Percentiles rank a stretch among this genome's conserved stretches.
phyloP scores from a whole-genome alignment of 2,329 filamentous ascomycete species.

The Aspergillus quadrilineatus region DNA sequence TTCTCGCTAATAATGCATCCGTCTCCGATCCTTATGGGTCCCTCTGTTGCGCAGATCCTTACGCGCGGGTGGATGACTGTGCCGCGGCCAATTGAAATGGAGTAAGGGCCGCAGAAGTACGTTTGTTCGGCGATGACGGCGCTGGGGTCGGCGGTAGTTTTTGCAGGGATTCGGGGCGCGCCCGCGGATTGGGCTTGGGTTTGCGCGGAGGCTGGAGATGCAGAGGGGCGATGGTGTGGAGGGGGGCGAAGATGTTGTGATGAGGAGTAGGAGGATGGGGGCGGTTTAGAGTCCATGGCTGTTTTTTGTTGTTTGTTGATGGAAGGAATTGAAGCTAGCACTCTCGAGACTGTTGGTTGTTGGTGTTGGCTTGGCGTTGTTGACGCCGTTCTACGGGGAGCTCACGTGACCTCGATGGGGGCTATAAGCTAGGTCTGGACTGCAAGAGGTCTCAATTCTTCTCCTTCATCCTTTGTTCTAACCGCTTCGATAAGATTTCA shows the following conservation, averaged over 20 bases:
- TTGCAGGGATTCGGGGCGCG: constrained; percentile 31
- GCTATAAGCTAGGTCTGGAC: too few relatives aligned
- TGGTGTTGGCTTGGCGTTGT: too few relatives aligned
- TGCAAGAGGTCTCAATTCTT: too few relatives aligned
- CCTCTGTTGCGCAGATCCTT: constrained; percentile 73
- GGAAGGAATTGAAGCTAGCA: too few relatives aligned
- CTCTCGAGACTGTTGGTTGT: too few relatives aligned
- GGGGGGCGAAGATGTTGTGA: constrained; percentile 25
- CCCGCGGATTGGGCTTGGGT: constrained; percentile 27
- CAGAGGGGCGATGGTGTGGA: constrained; percentile 23
- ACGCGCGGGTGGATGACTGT: constrained; percentile 84
- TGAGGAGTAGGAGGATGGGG: constrained; percentile 4
- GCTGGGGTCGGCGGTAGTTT: constrained; percentile 37
- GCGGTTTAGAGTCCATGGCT: constrained; percentile 3
- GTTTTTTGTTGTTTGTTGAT: too few relatives aligned
- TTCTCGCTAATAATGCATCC: constrained; percentile 78
- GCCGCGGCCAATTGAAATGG: constrained; percentile 74
- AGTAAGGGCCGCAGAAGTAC: constrained; percentile 63
- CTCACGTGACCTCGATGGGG: too few relatives aligned
- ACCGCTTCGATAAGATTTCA: too few relatives aligned
- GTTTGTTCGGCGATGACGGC: constrained; percentile 42
- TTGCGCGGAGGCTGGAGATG: background rate
- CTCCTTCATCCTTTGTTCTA: too few relatives aligned
- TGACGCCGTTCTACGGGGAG: too few relatives aligned
- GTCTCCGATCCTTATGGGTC: constrained; percentile 76